Evolutionary conservation across 257 asterid genomes (phyloP).

Genomic region (Parsonsia alboflavescens): DNA sequence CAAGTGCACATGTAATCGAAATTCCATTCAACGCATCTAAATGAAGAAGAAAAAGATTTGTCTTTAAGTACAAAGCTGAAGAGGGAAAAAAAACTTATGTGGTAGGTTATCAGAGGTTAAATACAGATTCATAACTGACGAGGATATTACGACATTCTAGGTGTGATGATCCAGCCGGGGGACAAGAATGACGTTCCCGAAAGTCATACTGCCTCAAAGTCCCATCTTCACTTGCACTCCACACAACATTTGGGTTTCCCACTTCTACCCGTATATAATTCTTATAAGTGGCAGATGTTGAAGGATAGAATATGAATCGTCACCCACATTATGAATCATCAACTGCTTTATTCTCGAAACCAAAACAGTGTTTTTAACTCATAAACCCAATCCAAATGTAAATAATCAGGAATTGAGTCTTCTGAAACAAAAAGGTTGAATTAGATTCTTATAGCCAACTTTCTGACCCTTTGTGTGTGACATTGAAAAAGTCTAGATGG

Average conservation of each 20-base stretch:
- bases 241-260: conserved; percentile 93
- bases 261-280: conserved; percentile 61
- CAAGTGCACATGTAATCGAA: neutral
- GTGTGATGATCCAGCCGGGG: conserved; percentile 88
- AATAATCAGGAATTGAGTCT: neutral
- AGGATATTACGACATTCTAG: conserved; percentile 93
- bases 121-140: conserved; percentile 43
- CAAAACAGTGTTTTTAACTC: neutral
- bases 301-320: neutral
- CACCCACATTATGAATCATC: conserved; percentile 1
- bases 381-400: neutral
- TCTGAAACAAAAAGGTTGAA: neutral
- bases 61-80: neutral
- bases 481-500: conserved; percentile 77
- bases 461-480: conserved; percentile 85
- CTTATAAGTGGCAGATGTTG: neutral
- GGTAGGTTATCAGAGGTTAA: neutral
- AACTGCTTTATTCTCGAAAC: neutral
- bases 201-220: conserved; percentile 95
- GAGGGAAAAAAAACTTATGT: conserved; percentile 1
- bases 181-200: conserved; percentile 92
- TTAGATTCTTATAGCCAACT: conserved; percentile 77
- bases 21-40: neutral
- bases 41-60: neutral
- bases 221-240: conserved; percentile 99